Percentiles rank a stretch among this genome's conserved stretches.
These are phyloP conservation scores for Penicillium dipodomyicola DNA, from an alignment of 495 filamentous ascomycete species.

Conservation along the genomic window DNA sequence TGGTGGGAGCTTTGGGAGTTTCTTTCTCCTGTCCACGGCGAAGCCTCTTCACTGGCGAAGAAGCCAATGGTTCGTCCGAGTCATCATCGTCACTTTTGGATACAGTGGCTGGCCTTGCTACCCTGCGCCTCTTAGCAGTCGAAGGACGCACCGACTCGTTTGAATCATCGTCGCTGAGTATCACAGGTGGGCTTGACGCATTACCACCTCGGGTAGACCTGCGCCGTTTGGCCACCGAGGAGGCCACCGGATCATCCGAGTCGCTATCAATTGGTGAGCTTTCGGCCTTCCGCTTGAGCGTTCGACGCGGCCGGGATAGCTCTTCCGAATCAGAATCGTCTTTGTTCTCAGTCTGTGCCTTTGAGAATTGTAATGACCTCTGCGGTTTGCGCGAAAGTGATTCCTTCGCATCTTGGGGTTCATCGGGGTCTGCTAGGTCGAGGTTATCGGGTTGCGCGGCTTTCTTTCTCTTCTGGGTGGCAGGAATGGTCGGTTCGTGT, in stretches of 20 bases:
- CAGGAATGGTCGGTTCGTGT: slow-evolving; percentile 23
- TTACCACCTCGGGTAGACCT: background rate
- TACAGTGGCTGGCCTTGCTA: background rate
- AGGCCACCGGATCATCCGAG: slow-evolving; percentile 29
- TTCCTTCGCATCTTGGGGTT: background rate
- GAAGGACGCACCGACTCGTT: slow-evolving; percentile 6
- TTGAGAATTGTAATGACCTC: background rate
- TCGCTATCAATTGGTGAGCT: slow-evolving; percentile 23
- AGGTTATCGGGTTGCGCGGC: background rate
- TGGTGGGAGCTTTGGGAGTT: slow-evolving; percentile 27
- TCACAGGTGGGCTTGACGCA: background rate
- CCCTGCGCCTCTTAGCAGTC: slow-evolving; percentile 1
- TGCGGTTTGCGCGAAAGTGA: background rate
- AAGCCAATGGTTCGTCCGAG: slow-evolving; percentile 18
- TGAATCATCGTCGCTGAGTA: background rate
- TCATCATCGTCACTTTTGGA: slow-evolving; percentile 10
- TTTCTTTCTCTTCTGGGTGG: slow-evolving; percentile 16
- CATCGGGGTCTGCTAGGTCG: background rate
- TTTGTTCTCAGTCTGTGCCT: background rate
- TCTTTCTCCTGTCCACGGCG: slow-evolving; percentile 15
- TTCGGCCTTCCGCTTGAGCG: slow-evolving; percentile 30
- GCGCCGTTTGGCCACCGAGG: slow-evolving; percentile 26
- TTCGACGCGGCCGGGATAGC: slow-evolving; percentile 29
- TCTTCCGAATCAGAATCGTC: slow-evolving; percentile 20
- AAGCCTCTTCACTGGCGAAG: slow-evolving; percentile 30